Base-by-base conservation (phyloP, 768 basidiomycete genomes). In the Leccinellum luteum region DNA sequence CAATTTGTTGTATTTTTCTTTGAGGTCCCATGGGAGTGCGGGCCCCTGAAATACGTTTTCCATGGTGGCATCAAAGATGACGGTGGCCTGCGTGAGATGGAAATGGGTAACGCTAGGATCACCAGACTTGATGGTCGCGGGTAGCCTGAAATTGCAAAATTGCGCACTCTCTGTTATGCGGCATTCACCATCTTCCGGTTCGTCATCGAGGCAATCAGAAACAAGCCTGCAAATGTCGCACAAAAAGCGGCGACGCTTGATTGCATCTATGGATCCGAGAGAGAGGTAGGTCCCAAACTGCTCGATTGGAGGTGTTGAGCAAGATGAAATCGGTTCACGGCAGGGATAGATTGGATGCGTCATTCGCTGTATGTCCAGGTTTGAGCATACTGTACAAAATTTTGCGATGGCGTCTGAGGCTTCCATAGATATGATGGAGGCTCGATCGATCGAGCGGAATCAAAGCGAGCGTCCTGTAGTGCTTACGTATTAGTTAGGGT, bases 161-260 rank as follows among this genome's bases (percentile, higher is more conserved):
- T 52, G 3, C 6, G 27, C 34, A 15, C 10, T 21, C 35, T 64
- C 44, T 9, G 1, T 9, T 9, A 57, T 38, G 21, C 21, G 15
- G 6, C 56, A 61, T 48, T 35, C n/a, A 15, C 63, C 63, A 28
- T 19, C 34, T 17, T 55, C 17, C 4, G 59, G 56, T 27, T 65
- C 63, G 3, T 58, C 27, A 17, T 61, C 54, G 48, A 64, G 23
- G 14, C 51, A 1, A 30, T 61, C 63, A 2, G 63, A 45, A 27
- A 65, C n/a, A 15, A 64, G 52, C 15, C 12, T 41, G 51, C 63
- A 64, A 41, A 64, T 17, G 12, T 55, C 59, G 52, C 63, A 64
- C 19, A 45, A 19, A 0, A 6, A 52, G 8, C 63, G 55, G 27
- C 64, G 55, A 8, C 30, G 1, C 38, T 57, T 66, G 61, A 66